Evolutionary conservation across 257 asterid species (phyloP), one percentile per base, ranked within the genome.

Genomic region (Buddleja alternifolia): DNA sequence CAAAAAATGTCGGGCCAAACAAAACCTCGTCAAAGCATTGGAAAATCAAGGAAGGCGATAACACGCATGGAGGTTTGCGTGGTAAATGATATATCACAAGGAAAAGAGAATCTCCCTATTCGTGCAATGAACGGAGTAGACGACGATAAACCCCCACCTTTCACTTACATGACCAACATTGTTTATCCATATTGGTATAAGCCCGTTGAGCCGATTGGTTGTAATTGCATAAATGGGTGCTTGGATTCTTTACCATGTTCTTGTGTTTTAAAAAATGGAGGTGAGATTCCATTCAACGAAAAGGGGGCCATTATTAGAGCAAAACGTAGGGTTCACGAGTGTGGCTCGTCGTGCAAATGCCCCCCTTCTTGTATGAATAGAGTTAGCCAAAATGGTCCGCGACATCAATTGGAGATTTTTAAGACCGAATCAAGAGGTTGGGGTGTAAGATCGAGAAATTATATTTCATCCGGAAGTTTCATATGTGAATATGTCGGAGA

Each of bases 401-500:
- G 66, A 54, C 21, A 75, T 46, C 82, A 63, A 7, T 78, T 93
- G 56, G 96, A 90, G 77, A 77, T 93, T 63, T 93, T 93, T 63
- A 90, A 85, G 73, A 93, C 97, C 1, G 34, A 72, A 46, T 45
- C 72, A 1, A 84, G 88, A 73, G 97, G 98, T 44, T 93, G 97
- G 96, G 97, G 98, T 8, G 89, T 93, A 3, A 83, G 98, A 70
- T 83, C 96, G 1, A 66, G 78, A 1, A 39, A 73, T 69, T 73
- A 55, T 10, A 85, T 93, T 54, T 50, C 86, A 24, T 73, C 85
- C 0, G 97, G 97, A 57, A 82, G 86, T 54, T 93, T 93, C 66
- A 78, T 93, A 41, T 90, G 97, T 55, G 95, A 93, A 61, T 93
- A 93, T 45, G 21, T 77, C 2, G 97, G 98, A 36, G 90, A 90